These are phyloP conservation scores for Pseudogymnoascus sp. DNA, from an alignment of 2,329 filamentous ascomycete genomes.

Conservation along the genomic window DNA sequence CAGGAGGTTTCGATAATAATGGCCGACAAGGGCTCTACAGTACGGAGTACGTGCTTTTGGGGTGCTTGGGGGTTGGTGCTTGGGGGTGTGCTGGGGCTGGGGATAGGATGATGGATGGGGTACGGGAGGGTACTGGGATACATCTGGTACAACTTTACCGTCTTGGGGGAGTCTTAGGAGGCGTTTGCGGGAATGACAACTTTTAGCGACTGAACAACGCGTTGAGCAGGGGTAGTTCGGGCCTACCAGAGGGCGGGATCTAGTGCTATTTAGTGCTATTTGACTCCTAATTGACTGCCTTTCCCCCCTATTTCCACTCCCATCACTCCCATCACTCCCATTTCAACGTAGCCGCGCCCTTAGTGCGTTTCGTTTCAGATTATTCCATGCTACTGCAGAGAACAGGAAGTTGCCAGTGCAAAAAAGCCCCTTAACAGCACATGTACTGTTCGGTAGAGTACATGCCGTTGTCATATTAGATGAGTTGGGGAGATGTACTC, in stretches of 20 bases:
- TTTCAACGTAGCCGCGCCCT: neutral
- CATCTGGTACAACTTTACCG: neutral
- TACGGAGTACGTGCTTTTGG: neutral
- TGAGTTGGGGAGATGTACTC: neutral
- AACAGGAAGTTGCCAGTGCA: neutral
- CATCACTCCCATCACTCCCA: neutral
- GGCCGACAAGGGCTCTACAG: neutral
- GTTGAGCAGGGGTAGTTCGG: neutral
- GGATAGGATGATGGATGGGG: neutral
- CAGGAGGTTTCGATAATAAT: conserved; percentile 6
- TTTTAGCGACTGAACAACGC: neutral
- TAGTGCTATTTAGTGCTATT: neutral
- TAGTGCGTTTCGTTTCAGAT: conserved; percentile 4
- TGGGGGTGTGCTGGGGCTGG: neutral
- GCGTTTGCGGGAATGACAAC: conserved; percentile 1
- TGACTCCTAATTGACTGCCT: neutral
- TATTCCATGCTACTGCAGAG: conserved; percentile 2
- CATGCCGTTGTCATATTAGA: neutral
- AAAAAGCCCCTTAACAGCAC: conserved; percentile 1
- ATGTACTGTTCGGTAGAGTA: neutral
- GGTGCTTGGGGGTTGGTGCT: neutral
- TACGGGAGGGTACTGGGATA: neutral
- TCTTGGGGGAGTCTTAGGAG: neutral
- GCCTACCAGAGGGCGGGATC: neutral
- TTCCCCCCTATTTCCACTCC: neutral